Conservation (phyloP, 2,329 filamentous ascomycete species). For the Aspergillus sp. region DNA sequence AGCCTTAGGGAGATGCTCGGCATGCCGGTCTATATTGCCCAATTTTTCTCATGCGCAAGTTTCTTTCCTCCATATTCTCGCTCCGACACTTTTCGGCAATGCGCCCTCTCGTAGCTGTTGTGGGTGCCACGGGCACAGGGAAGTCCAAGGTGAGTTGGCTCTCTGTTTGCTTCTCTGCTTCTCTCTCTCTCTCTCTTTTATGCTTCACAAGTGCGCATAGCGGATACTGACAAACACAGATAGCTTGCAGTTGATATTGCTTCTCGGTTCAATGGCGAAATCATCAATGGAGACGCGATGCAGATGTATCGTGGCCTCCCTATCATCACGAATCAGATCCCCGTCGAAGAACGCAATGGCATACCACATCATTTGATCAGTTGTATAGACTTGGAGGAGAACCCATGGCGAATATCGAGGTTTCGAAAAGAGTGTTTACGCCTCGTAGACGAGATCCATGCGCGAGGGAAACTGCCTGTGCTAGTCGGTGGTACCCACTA, state of each 20-base stretch:
- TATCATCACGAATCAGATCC: conserved; percentile 94
- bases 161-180: neutral
- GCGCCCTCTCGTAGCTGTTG: conserved; percentile 71
- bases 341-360: conserved; percentile 69
- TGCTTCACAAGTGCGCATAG: neutral
- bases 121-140: conserved; percentile 89
- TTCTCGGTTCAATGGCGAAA: conserved; percentile 78
- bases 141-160: conserved; percentile 73
- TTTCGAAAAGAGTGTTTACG: conserved; percentile 70
- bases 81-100: conserved; percentile 26
- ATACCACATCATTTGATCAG: conserved; percentile 87
- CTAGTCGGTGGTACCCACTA: conserved; percentile 95
- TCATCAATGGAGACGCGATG: conserved; percentile 98
- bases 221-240: conserved; percentile 29
- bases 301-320: conserved; percentile 91
- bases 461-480: conserved; percentile 78
- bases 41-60: conserved; percentile 27
- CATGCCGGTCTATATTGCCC: conserved; percentile 10
- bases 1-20: neutral
- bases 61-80: conserved; percentile 22
- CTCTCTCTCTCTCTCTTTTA: neutral
- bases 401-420: conserved; percentile 77
- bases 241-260: conserved; percentile 90
- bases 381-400: conserved; percentile 70
- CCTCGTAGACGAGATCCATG: conserved; percentile 74